phyloP scores from a whole-genome alignment of 257 asterid species.

The Solanum phureja region DNA sequence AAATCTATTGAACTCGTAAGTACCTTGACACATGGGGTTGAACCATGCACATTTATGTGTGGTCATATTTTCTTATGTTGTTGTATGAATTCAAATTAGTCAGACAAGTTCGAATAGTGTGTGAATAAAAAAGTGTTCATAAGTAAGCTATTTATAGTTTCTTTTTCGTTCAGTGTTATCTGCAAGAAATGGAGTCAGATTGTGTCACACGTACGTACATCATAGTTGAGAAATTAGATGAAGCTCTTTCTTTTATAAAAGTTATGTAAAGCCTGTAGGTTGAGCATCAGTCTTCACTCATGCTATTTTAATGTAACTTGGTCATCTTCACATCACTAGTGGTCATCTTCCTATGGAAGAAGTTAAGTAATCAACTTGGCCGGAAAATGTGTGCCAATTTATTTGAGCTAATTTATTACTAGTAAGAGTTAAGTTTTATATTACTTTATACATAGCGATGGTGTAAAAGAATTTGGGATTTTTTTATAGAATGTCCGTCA shows the following conservation, averaged over 20 bases:
- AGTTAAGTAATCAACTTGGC: neutral
- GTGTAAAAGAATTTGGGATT: neutral
- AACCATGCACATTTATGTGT: neutral
- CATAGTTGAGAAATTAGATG: neutral
- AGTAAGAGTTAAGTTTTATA: neutral
- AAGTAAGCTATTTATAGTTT: neutral
- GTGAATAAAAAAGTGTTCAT: neutral
- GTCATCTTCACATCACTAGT: neutral
- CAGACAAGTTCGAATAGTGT: neutral
- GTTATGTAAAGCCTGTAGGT: neutral
- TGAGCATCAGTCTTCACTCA: neutral
- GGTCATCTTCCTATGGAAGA: neutral
- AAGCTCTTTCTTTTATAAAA: neutral
- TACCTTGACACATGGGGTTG: neutral
- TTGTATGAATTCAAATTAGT: neutral
- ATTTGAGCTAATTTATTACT: neutral
- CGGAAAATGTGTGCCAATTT: neutral
- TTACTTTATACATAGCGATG: neutral
- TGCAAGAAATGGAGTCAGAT: neutral
- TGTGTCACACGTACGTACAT: neutral
- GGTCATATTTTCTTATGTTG: neutral
- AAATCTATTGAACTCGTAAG: neutral
- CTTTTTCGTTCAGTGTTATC: neutral
- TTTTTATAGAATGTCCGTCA: neutral
- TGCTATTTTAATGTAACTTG: neutral